These are phyloP conservation scores for Mycena floridula DNA, from an alignment of 768 basidiomycete genomes.

Conservation along the genomic window DNA sequence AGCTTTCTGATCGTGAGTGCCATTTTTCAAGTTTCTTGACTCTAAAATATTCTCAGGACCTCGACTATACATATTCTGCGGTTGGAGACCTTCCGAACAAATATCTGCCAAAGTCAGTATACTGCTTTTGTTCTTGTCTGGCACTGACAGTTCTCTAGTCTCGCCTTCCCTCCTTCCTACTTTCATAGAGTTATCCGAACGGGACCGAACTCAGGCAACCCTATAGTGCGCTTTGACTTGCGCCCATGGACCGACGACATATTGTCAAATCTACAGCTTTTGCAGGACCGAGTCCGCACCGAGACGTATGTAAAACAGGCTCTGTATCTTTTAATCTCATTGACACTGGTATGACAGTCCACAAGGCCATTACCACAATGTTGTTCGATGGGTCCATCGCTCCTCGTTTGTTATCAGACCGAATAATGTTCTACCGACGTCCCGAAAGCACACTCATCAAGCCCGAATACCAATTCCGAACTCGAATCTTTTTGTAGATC, in stretches of 20 bases:
- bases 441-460: slow-evolving; percentile 14
- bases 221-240: slow-evolving; percentile 68
- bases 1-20: slow-evolving; percentile 73
- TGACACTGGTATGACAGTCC: slow-evolving; percentile 39
- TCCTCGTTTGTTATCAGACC: slow-evolving; percentile 69
- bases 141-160: too few species aligned
- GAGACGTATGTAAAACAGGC: slow-evolving; percentile 61
- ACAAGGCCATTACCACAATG: slow-evolving; percentile 72
- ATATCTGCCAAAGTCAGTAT: slow-evolving; percentile 73
- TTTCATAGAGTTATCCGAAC: slow-evolving; percentile 82
- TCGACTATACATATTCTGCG: slow-evolving; percentile 76
- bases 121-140: too few species aligned
- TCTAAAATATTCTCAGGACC: slow-evolving; percentile 43
- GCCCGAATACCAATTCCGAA: slow-evolving; percentile 49
- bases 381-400: slow-evolving; percentile 82
- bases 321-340: neutral
- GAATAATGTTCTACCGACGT: slow-evolving; percentile 19
- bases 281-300: slow-evolving; percentile 72
- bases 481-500: slow-evolving; percentile 55
- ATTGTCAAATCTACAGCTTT: slow-evolving; percentile 61
- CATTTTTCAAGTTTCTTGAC: slow-evolving; percentile 10
- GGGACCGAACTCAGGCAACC: slow-evolving; percentile 45
- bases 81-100: slow-evolving; percentile 75
- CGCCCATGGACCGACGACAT: slow-evolving; percentile 77
- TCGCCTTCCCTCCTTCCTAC: slow-evolving; percentile 84